Evolutionary conservation across 2,329 filamentous ascomycete genomes (phyloP), one percentile per base, ranked within the genome.

Genomic region (Aspergillus sp.): DNA sequence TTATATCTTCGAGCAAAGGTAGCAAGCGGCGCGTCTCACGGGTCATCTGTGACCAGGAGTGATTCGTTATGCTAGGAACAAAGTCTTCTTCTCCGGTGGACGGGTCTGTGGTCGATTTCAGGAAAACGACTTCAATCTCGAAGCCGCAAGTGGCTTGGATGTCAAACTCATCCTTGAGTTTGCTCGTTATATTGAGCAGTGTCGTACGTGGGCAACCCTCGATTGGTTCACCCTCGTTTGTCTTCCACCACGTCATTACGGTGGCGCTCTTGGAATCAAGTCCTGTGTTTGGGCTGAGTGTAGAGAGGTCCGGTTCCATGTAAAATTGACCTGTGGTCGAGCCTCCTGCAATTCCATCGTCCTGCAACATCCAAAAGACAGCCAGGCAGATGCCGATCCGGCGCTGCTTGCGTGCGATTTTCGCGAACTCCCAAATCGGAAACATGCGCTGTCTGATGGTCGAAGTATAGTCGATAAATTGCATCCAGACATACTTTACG

Each of bases 391-490:
- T 83, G 4, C 85, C 83, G 15, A 91, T 77, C 11, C 78, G 75
- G 13, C 79, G 76, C 38, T 79, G 72, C 17, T 76, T 72, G 24
- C 72, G 67, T 0, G 86, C 68, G 5, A 81, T 73, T 3, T 77
- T 76, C 30, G 78, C 68, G 22, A 87, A 83, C 41, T 82, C 80
- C 1, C 79, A 76, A 43, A 89, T 80, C 0, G 90, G 89, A 2
- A 95, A 74, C 60, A 91, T 83, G 3, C 89, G 83, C 62, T 85
- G 81, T 15, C 89, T 83, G 0, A 86, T 71, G 2, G 83, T 88
- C 2, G 85, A 85, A n/a, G 89, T 91, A 71, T 89, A 88, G 72
- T 96, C 91, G 22, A 89, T 78, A 85, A 89, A 96, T 71, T 89
- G 88, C 12, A 93, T 77, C 60, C 90, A 86, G 17, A 96, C 73